Conservation (phyloP, 768 basidiomycete species). For the Daedaleopsis sinensis region DNA sequence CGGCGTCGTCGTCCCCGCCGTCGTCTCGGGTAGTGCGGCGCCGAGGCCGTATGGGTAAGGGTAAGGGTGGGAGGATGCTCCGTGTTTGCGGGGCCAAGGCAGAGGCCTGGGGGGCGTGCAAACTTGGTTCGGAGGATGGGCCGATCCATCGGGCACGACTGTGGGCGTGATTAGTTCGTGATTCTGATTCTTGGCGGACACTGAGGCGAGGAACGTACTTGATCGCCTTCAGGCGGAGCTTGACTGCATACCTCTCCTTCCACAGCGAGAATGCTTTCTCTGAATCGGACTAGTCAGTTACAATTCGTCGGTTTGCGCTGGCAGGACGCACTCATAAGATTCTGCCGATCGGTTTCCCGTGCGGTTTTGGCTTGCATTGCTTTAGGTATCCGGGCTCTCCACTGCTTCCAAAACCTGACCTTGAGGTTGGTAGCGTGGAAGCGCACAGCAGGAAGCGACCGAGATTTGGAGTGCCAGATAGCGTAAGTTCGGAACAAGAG, state of each 20-base stretch:
- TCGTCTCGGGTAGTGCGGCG: conserved; percentile 9
- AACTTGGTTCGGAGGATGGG: conserved; percentile 43
- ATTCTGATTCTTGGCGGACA: conserved; percentile 20
- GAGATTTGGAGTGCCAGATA: conserved; percentile 76
- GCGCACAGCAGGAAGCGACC: conserved; percentile 75
- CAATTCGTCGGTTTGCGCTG: background rate
- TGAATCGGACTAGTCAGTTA: conserved; percentile 31
- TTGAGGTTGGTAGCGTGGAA: conserved; percentile 69
- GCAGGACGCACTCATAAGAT: conserved; percentile 56
- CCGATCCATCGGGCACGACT: conserved; percentile 85
- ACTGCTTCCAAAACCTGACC: conserved; percentile 60
- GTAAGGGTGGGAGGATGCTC: conserved; percentile 7
- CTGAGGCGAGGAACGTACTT: conserved; percentile 57
- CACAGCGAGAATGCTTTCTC: conserved; percentile 63
- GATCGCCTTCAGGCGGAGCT: conserved; percentile 76
- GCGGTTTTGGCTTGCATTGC: conserved; percentile 69
- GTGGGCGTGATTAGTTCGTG: conserved; percentile 13
- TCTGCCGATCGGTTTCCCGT: conserved; percentile 56
- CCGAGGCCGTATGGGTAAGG: too few relatives aligned
- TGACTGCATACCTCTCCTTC: conserved; percentile 68
- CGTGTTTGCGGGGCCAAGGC: conserved; percentile 9
- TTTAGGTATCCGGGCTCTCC: conserved; percentile 72
- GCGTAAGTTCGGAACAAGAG: conserved; percentile 68
- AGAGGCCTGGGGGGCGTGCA: conserved; percentile 31
- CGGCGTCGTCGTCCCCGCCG: conserved; percentile 17